Evolutionary conservation across 768 basidiomycete genomes (phyloP).

Genomic region (Lactarius psammicola): DNA sequence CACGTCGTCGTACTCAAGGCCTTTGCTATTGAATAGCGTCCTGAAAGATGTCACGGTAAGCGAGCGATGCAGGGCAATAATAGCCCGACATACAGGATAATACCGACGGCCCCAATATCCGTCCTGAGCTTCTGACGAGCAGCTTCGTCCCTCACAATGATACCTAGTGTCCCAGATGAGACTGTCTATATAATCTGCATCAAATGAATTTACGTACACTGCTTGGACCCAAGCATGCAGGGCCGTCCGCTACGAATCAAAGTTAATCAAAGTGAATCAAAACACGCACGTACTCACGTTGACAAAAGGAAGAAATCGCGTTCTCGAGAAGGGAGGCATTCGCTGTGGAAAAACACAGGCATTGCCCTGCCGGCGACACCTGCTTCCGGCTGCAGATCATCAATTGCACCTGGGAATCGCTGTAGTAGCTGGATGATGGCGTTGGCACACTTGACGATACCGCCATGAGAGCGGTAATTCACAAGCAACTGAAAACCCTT

Average conservation of each 20-base stretch:
- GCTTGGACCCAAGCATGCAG: conserved; percentile 62
- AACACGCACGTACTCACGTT: conserved; percentile 4
- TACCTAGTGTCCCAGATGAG: conserved; percentile 54
- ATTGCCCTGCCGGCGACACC: conserved; percentile 53
- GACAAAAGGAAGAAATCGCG: conserved; percentile 10
- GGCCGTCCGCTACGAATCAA: conserved; percentile 39
- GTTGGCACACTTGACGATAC: conserved; percentile 69
- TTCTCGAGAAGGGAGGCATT: conserved; percentile 34
- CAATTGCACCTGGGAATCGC: conserved; percentile 57
- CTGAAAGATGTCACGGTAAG: no score
- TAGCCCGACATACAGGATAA: no score
- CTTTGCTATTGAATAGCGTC: no score
- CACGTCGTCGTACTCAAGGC: no score
- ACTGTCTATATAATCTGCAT: not conserved
- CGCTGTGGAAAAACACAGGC: conserved; percentile 56
- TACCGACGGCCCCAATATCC: conserved; percentile 59
- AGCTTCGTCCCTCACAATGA: conserved; percentile 62
- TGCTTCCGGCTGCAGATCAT: conserved; percentile 52
- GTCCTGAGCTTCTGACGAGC: conserved; percentile 48
- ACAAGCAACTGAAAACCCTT: conserved; percentile 54
- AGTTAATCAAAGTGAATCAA: not conserved
- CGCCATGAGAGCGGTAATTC: conserved; percentile 71
- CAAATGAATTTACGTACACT: conserved; percentile 45
- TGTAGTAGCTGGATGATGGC: conserved; percentile 59
- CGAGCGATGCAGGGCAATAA: no score